phyloP scores from a whole-genome alignment of 2,329 filamentous ascomycete genomes.

The Pyrenochaeta sp. region DNA sequence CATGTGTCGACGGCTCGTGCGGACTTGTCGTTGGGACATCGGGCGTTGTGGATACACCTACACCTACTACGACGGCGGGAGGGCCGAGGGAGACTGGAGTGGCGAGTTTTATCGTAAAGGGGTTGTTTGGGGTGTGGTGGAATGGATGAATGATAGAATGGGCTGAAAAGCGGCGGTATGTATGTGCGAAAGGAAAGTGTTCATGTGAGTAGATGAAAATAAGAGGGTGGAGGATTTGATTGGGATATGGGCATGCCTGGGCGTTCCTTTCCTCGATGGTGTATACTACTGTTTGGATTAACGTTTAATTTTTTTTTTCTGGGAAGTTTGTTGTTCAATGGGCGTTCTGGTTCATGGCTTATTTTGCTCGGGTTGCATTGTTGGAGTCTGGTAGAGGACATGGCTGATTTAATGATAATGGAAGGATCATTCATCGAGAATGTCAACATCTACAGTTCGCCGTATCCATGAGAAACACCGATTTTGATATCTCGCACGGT shows the following conservation, averaged over 20 bases:
- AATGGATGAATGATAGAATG: no score
- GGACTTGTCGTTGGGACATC: not conserved
- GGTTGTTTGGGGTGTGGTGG: not conserved
- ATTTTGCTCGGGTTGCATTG: not conserved
- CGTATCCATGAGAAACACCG: not conserved
- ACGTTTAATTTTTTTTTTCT: not conserved
- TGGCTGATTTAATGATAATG: not conserved
- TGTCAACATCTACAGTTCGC: no score
- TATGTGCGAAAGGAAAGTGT: no score
- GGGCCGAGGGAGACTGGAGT: not conserved
- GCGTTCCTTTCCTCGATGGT: no score
- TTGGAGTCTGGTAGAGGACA: not conserved
- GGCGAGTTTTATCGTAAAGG: not conserved
- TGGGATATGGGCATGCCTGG: no score
- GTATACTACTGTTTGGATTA: not conserved
- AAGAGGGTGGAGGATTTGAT: no score
- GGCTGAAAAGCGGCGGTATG: no score
- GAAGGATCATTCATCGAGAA: not conserved
- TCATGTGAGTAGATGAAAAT: no score
- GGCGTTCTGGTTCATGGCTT: not conserved
- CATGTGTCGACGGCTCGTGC: slow-evolving; percentile 1
- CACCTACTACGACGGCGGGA: not conserved
- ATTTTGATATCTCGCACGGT: no score
- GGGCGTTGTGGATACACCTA: not conserved
- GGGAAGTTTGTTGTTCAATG: not conserved